phyloP scores from a whole-genome alignment of 1,284 basidiomycete genomes.

The Ceratobasidium theobromae region DNA sequence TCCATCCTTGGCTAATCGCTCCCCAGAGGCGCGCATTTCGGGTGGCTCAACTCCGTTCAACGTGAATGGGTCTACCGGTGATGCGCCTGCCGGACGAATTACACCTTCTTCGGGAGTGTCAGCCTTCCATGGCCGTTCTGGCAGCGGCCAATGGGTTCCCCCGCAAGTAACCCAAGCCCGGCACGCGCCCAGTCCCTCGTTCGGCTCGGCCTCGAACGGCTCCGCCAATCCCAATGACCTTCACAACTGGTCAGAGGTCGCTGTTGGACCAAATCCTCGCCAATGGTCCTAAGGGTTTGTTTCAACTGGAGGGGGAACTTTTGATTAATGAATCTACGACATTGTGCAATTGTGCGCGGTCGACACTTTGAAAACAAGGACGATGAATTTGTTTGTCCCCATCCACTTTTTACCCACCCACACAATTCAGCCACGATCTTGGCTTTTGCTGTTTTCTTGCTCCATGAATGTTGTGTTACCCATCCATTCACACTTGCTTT shows the following conservation, averaged over 20 bases:
- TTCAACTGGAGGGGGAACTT: neutral
- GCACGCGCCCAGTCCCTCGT: slow-evolving; percentile 25
- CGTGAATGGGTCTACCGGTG: slow-evolving; percentile 6
- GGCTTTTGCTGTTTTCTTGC: neutral
- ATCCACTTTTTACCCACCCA: neutral
- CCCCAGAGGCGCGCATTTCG: slow-evolving; percentile 27
- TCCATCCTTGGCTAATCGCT: slow-evolving; percentile 23
- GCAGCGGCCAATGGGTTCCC: slow-evolving; percentile 29
- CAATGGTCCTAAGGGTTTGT: slow-evolving; percentile 1
- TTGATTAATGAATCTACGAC: slow-evolving; percentile 14
- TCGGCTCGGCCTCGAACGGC: slow-evolving; percentile 20
- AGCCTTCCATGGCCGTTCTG: slow-evolving; percentile 27
- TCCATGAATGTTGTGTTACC: slow-evolving; percentile 27
- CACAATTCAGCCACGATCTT: neutral
- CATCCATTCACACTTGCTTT: slow-evolving; percentile 16
- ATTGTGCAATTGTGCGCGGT: too few relatives aligned
- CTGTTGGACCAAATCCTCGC: slow-evolving; percentile 22
- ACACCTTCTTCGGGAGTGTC: slow-evolving; percentile 15
- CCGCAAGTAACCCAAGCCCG: slow-evolving; percentile 26
- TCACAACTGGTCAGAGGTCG: slow-evolving; percentile 29
- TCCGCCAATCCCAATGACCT: slow-evolving; percentile 5
- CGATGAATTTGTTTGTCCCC: slow-evolving; percentile 26
- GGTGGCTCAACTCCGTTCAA: slow-evolving; percentile 27
- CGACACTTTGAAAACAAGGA: slow-evolving; percentile 1
- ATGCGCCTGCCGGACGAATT: slow-evolving; percentile 17